Evolutionary conservation across 2,329 filamentous ascomycete genomes (phyloP).

Genomic region (Waltergamsia citrina): DNA sequence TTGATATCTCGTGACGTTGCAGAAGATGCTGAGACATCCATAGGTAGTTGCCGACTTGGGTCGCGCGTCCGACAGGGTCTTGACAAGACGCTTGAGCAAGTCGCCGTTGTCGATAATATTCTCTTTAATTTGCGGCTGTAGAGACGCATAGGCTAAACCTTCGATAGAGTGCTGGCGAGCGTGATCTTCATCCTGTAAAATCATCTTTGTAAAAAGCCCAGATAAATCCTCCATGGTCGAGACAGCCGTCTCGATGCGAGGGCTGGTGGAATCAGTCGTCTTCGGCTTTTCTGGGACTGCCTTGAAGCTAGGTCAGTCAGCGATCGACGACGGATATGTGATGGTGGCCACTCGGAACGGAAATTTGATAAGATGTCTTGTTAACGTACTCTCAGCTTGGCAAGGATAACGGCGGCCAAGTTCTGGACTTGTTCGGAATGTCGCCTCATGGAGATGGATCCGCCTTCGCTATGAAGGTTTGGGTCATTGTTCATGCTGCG

Average conservation of each 20-base stretch:
- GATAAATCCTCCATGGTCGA: slow-evolving; percentile 59
- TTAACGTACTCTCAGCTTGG: slow-evolving; percentile 53
- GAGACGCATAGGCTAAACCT: slow-evolving; percentile 83
- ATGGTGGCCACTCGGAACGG: background rate
- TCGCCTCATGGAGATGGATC: slow-evolving; percentile 48
- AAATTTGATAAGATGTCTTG: background rate
- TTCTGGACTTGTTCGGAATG: slow-evolving; percentile 55
- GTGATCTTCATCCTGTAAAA: slow-evolving; percentile 47
- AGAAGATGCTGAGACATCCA: slow-evolving; percentile 75
- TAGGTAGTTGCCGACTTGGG: slow-evolving; percentile 68
- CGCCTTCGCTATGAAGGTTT: slow-evolving; percentile 47
- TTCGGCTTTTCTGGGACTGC: slow-evolving; percentile 38
- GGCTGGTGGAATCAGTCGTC: slow-evolving; percentile 26
- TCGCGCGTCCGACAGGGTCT: slow-evolving; percentile 46
- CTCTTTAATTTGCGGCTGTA: slow-evolving; percentile 80
- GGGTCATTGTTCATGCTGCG: slow-evolving; percentile 40
- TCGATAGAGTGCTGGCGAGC: slow-evolving; percentile 68
- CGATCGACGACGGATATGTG: slow-evolving; percentile 15
- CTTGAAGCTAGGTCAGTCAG: slow-evolving; percentile 44
- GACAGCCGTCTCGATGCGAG: slow-evolving; percentile 40
- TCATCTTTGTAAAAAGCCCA: slow-evolving; percentile 55
- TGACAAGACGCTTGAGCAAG: slow-evolving; percentile 63
- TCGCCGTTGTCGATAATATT: slow-evolving; percentile 57
- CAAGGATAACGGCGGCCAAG: slow-evolving; percentile 64
- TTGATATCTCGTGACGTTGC: slow-evolving; percentile 75